These are phyloP conservation scores for Penicillium sp. DNA, from an alignment of 2,329 filamentous ascomycete species.

Conservation along the genomic window DNA sequence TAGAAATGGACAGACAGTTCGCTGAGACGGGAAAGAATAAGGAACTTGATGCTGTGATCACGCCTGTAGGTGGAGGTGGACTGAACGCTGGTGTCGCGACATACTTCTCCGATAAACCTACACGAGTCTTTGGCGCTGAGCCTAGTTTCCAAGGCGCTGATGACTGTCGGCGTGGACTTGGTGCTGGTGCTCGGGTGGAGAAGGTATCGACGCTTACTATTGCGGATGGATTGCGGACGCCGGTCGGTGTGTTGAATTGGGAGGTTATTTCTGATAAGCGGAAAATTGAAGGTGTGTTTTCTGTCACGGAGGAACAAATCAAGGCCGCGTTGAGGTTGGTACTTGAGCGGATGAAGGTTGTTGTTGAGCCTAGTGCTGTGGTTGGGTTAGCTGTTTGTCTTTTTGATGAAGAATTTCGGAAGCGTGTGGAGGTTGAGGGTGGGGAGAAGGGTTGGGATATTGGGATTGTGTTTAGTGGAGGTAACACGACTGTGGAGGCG, in stretches of 20 bases:
- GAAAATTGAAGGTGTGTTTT: conserved; percentile 71
- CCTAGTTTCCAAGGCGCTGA: conserved; percentile 80
- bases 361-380: conserved; percentile 84
- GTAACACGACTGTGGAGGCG: conserved; percentile 64
- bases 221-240: conserved; percentile 84
- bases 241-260: conserved; percentile 77
- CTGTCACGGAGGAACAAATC: conserved; percentile 82
- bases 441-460: conserved; percentile 74
- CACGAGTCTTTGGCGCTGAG: conserved; percentile 82
- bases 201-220: conserved; percentile 75
- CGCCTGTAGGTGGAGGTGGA: conserved; percentile 84
- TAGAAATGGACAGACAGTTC: conserved; percentile 80
- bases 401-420: conserved; percentile 81
- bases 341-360: conserved; percentile 83
- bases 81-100: conserved; percentile 82
- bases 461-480: conserved; percentile 62
- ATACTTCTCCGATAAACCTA: conserved; percentile 66
- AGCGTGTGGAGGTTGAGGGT: conserved; percentile 62
- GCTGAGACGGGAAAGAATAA: conserved; percentile 48
- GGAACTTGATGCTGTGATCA: conserved; percentile 69
- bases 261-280: conserved; percentile 67
- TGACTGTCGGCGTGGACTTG: conserved; percentile 73
- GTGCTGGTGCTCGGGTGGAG: conserved; percentile 63
- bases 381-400: conserved; percentile 81
- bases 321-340: conserved; percentile 72